phyloP scores from a whole-genome alignment of 305 asterid genomes.

The Petunia hybrid region DNA sequence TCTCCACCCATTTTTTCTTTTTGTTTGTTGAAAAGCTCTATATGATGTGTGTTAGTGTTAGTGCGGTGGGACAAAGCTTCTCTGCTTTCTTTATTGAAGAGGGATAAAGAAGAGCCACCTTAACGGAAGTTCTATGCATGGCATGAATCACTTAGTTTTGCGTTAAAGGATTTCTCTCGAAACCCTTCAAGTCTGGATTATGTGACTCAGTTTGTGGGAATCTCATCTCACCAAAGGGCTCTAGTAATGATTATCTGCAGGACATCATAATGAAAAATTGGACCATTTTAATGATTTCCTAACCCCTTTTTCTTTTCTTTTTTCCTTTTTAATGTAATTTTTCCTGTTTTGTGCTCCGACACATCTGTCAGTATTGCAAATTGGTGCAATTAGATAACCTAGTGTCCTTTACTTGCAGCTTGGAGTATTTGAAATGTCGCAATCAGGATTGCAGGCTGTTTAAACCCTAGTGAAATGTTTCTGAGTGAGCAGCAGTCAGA shows the following conservation, averaged over 20 bases:
- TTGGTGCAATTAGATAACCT: neutral
- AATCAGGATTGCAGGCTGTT: constrained; percentile 74
- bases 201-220: neutral
- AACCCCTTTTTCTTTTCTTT: neutral
- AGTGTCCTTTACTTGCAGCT: constrained; percentile 62
- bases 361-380: neutral
- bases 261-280: constrained; percentile 9
- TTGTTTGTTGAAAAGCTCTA: constrained; percentile 21
- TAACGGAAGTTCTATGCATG: neutral
- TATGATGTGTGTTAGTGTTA: constrained; percentile 8
- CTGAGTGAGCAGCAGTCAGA: constrained; percentile 77
- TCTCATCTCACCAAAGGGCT: neutral
- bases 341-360: neutral
- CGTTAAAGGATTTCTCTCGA: neutral
- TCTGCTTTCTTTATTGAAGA: neutral
- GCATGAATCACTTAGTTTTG: constrained; percentile 27
- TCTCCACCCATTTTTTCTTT: neutral
- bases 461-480: constrained; percentile 90
- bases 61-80: neutral
- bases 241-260: neutral
- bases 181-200: neutral
- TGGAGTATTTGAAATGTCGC: constrained; percentile 93
- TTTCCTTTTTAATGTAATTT: neutral
- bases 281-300: neutral
- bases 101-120: neutral